Percentiles rank a stretch among this genome's conserved stretches.
Evolutionary conservation across 2,329 filamentous ascomycete genomes (phyloP).

Genomic region (Arthrobotrys musiformis): DNA sequence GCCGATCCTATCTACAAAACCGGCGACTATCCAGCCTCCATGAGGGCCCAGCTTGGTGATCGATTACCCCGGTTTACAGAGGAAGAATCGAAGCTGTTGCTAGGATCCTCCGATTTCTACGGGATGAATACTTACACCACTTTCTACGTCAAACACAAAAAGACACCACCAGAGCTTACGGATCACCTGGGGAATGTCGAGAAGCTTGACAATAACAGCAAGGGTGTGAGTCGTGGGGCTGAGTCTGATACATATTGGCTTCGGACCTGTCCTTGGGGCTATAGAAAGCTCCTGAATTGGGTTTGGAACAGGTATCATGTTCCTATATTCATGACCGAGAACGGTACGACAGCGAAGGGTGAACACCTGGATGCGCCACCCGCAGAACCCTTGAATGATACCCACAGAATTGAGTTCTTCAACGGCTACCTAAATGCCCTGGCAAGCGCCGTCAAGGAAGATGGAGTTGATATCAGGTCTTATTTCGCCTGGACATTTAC

Average conservation of each 20-base stretch:
- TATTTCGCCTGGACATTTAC: constrained; percentile 65
- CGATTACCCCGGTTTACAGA: constrained; percentile 63
- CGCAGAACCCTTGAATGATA: constrained; percentile 63
- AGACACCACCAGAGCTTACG: constrained; percentile 62
- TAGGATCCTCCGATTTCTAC: constrained; percentile 63
- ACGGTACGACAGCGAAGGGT: constrained; percentile 64
- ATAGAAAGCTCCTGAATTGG: constrained; percentile 63
- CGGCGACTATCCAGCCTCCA: constrained; percentile 63
- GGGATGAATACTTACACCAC: constrained; percentile 65
- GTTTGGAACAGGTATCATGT: constrained; percentile 63
- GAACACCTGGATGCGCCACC: constrained; percentile 62
- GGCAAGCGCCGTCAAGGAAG: constrained; percentile 62
- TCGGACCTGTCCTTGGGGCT: constrained; percentile 63
- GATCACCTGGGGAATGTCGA: constrained; percentile 64
- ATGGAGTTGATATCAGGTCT: constrained; percentile 62
- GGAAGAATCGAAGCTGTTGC: constrained; percentile 63
- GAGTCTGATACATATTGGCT: constrained; percentile 64
- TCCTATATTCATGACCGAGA: constrained; percentile 65
- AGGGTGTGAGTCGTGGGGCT: constrained; percentile 61
- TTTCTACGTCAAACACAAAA: constrained; percentile 62
- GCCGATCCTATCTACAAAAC: constrained; percentile 63
- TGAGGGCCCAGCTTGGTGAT: constrained; percentile 63
- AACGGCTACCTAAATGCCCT: constrained; percentile 63
- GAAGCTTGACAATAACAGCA: constrained; percentile 62
- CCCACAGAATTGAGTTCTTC: constrained; percentile 63